Percentiles rank a stretch among this genome's conserved stretches.
Evolutionary conservation across 805 yeast genomes (phyloP).

Genomic region (Yamadazyma akitaensis): DNA sequence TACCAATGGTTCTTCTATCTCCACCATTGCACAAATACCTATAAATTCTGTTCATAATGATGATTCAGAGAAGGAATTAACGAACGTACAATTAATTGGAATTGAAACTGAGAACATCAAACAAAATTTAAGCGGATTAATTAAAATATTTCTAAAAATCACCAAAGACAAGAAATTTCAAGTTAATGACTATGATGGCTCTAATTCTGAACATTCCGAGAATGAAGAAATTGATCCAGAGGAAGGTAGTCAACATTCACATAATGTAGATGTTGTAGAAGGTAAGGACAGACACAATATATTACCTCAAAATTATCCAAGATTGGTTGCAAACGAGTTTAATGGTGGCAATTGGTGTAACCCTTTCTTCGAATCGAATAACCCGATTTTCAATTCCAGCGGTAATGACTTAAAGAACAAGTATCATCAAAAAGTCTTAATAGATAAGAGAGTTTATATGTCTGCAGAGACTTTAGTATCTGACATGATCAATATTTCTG

Average conservation of each 20-base stretch:
- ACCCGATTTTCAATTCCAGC: conserved; percentile 36
- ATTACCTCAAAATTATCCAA: conserved; percentile 66
- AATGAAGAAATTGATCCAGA: conserved; percentile 6
- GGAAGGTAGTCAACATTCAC: not conserved
- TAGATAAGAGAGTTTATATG: conserved; percentile 48
- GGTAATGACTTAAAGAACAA: conserved; percentile 42
- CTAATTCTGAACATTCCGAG: conserved; percentile 28
- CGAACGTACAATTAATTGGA: conserved; percentile 29
- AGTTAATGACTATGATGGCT: conserved; percentile 34
- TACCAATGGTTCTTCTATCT: conserved; percentile 16
- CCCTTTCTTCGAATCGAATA: conserved; percentile 50
- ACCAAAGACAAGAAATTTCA: conserved; percentile 31
- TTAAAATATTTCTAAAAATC: conserved; percentile 29
- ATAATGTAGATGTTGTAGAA: not conserved
- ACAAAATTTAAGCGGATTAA: conserved; percentile 26
- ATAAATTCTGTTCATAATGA: conserved; percentile 7
- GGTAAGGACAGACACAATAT: conserved; percentile 34
- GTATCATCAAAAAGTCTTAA: conserved; percentile 43
- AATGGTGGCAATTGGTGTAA: conserved; percentile 81
- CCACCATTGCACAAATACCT: conserved; percentile 18
- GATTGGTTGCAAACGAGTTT: conserved; percentile 62
- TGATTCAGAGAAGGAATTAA: conserved; percentile 13
- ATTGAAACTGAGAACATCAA: conserved; percentile 37
- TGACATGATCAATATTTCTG: conserved; percentile 36
- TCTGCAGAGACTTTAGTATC: conserved; percentile 32